A percentile compares a stretch with the other conserved stretches of the same genome.
phyloP scores from a whole-genome alignment of 2,329 filamentous ascomycete genomes.

The Scortechinia acanthostroma region DNA sequence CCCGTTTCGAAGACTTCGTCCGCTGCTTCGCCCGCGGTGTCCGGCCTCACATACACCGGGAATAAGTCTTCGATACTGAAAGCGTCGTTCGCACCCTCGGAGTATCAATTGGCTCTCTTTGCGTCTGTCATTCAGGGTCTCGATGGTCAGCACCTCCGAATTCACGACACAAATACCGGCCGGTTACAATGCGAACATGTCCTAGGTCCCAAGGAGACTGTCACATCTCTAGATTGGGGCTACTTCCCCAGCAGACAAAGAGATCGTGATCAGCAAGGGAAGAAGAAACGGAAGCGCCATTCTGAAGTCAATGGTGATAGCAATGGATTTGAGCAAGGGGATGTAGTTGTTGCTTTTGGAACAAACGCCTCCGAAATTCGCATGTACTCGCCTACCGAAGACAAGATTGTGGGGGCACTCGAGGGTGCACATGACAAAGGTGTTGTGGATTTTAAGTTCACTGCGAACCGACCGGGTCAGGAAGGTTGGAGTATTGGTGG shows the following conservation, averaged over 20 bases:
- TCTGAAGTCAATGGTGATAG: conserved; percentile 25
- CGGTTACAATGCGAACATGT: conserved; percentile 39
- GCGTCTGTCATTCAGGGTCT: conserved; percentile 43
- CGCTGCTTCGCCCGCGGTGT: conserved; percentile 23
- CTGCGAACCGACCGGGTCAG: conserved; percentile 20
- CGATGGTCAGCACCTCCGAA: conserved; percentile 38
- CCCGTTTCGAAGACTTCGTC: conserved; percentile 32
- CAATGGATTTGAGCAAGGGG: conserved; percentile 21
- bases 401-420: conserved; percentile 31
- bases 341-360: conserved; percentile 37
- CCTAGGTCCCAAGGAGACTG: conserved; percentile 30
- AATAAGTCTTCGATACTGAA: conserved; percentile 36
- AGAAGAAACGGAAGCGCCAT: conserved; percentile 40
- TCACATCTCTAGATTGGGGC: conserved; percentile 41
- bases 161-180: conserved; percentile 39
- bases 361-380: conserved; percentile 36
- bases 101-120: conserved; percentile 39
- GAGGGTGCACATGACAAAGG: conserved; percentile 34
- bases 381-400: conserved; percentile 37
- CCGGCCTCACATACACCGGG: conserved; percentile 21
- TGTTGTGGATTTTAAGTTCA: conserved; percentile 40
- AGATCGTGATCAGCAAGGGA: conserved; percentile 23
- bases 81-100: conserved; percentile 38
- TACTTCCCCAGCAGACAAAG: conserved; percentile 24
- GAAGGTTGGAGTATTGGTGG: conserved; percentile 44